These are phyloP conservation scores for Immersiella caudata DNA, from an alignment of 495 filamentous ascomycete genomes.

Conservation along the genomic window DNA sequence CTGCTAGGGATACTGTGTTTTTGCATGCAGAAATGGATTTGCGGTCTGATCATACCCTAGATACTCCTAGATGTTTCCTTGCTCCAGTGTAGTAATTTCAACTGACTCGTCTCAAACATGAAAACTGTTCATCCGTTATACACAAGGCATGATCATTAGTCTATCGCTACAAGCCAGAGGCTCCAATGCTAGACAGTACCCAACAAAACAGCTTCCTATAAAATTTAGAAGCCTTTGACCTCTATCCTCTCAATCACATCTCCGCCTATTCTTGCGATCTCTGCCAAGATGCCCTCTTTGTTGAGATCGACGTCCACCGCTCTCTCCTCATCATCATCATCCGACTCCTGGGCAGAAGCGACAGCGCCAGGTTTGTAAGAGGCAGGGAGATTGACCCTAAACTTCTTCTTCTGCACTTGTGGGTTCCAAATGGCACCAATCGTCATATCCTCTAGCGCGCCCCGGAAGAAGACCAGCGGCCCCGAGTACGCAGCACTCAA, in stretches of 20 bases:
- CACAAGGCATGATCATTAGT: not conserved
- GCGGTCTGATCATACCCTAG: slow-evolving; percentile 29
- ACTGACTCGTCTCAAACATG: slow-evolving; percentile 3
- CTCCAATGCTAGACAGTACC: not conserved
- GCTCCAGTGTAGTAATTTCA: slow-evolving; percentile 4
- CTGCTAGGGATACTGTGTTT: slow-evolving; percentile 15
- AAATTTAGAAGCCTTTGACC: slow-evolving; percentile 28
- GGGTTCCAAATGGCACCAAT: slow-evolving; percentile 88
- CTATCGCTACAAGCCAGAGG: not conserved
- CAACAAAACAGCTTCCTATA: not conserved
- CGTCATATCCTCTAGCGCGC: slow-evolving; percentile 54
- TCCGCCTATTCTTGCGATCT: slow-evolving; percentile 73
- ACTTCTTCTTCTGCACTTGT: slow-evolving; percentile 53
- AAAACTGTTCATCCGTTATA: not conserved
- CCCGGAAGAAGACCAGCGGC: slow-evolving; percentile 74
- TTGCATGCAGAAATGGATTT: slow-evolving; percentile 22
- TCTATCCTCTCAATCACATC: slow-evolving; percentile 63
- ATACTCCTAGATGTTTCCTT: slow-evolving; percentile 15
- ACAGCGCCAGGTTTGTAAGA: slow-evolving; percentile 61
- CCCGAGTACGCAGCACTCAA: slow-evolving; percentile 63
- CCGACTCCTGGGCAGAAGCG: not conserved
- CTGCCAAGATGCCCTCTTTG: slow-evolving; percentile 70
- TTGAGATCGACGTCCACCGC: slow-evolving; percentile 64
- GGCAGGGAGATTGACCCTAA: slow-evolving; percentile 69
- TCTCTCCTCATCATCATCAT: slow-evolving; percentile 21